Conservation (phyloP, 2,329 filamentous ascomycete species). For the Raffaelea arxii region DNA sequence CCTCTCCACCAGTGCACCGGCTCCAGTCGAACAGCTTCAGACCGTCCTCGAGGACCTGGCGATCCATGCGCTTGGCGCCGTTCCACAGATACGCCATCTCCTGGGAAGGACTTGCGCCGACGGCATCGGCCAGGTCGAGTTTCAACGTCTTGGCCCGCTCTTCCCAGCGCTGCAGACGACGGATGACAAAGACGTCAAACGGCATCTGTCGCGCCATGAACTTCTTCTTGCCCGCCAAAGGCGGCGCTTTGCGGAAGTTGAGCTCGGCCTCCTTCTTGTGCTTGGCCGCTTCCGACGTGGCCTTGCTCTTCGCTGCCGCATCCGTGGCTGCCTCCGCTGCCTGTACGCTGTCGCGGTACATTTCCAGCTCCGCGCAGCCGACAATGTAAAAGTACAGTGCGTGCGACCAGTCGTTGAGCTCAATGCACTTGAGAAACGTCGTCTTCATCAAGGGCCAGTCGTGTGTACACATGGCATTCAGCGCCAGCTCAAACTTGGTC, state of each 20-base stretch:
- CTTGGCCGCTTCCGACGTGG: slow-evolving; percentile 27
- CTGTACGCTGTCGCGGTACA: slow-evolving; percentile 59
- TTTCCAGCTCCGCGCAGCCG: slow-evolving; percentile 66
- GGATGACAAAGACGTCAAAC: slow-evolving; percentile 74
- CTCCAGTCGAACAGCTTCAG: slow-evolving; percentile 54
- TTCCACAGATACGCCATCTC: slow-evolving; percentile 97
- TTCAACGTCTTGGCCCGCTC: slow-evolving; percentile 58
- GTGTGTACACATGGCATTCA: slow-evolving; percentile 71
- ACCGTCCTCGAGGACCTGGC: slow-evolving; percentile 52
- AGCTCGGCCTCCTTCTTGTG: slow-evolving; percentile 59
- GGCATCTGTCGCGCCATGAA: slow-evolving; percentile 86
- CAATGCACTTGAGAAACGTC: slow-evolving; percentile 63
- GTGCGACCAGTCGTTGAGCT: slow-evolving; percentile 86
- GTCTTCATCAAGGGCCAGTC: slow-evolving; percentile 65
- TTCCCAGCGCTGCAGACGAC: slow-evolving; percentile 86
- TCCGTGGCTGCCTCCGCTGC: slow-evolving; percentile 19
- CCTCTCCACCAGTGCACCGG: slow-evolving; percentile 42
- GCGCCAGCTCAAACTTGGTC: slow-evolving; percentile 72
- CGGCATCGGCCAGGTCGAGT: slow-evolving; percentile 65
- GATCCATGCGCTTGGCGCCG: slow-evolving; percentile 71
- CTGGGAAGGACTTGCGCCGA: slow-evolving; percentile 69
- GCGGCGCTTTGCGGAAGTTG: slow-evolving; percentile 61
- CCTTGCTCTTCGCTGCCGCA: slow-evolving; percentile 13
- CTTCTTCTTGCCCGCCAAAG: slow-evolving; percentile 71
- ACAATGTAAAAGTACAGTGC: slow-evolving; percentile 85